A percentile compares a stretch with the other conserved stretches of the same genome.
Evolutionary conservation across 2,329 filamentous ascomycete species (phyloP).

Genomic region (Hymenoscyphus repandus): DNA sequence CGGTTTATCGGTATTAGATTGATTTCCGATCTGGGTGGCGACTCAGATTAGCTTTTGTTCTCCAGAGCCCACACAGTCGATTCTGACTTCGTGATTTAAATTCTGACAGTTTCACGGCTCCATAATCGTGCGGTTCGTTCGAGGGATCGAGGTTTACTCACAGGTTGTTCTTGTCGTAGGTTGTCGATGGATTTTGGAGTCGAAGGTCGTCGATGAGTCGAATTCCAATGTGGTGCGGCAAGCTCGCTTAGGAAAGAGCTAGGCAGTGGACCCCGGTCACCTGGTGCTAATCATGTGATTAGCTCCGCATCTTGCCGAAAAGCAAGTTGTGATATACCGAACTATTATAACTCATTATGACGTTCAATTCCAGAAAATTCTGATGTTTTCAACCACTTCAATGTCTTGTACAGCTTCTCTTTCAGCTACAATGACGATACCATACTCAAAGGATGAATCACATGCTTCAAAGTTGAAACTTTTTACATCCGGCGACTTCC

Average conservation of each 20-base stretch:
- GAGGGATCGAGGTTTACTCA: conserved; percentile 10
- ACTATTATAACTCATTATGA: too few species aligned
- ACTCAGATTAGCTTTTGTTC: conserved; percentile 14
- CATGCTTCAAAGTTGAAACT: too few species aligned
- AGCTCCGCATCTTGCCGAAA: too few species aligned
- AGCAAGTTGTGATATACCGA: too few species aligned
- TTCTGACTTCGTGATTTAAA: background rate
- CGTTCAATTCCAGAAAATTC: too few species aligned
- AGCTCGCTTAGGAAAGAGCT: conserved; percentile 10
- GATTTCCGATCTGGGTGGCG: conserved; percentile 27
- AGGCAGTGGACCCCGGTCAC: too few species aligned
- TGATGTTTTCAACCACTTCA: too few species aligned
- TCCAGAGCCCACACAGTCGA: background rate
- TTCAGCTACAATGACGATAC: too few species aligned
- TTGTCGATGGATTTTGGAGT: conserved; percentile 6
- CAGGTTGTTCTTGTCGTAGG: conserved; percentile 12
- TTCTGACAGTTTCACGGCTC: background rate
- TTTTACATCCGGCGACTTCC: too few species aligned
- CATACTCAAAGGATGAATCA: too few species aligned
- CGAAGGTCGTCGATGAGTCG: conserved; percentile 10
- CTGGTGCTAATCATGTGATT: too few species aligned
- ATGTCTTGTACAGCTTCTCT: too few species aligned
- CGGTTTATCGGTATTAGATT: conserved; percentile 30
- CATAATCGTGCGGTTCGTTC: background rate
- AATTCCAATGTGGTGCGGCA: conserved; percentile 3